Base-by-base conservation (phyloP, 179 eudicot species). In the Monotropa hypopitys region DNA sequence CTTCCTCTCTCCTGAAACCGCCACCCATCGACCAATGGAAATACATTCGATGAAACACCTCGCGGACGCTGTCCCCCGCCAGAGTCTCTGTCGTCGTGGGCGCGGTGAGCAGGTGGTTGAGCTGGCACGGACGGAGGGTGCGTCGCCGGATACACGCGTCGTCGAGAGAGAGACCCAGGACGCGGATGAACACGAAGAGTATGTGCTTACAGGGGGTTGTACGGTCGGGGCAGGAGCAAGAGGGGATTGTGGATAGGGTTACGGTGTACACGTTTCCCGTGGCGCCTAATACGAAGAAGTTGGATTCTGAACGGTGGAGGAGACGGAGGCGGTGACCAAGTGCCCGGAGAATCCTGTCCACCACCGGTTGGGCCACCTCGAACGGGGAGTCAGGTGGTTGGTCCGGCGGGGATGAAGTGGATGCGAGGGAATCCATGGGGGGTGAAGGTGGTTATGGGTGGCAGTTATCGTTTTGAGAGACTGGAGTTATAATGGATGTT, bases 201-300 rank as follows among this genome's bases (percentile, higher is more conserved):
- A 94, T 89, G 86, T 92, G 98, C 73, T 92, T 94, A 81, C 98
- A 94, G 0, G 96, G 98, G 76, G 85, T 84, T 65, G 92, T 81
- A 1, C 91, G 90, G 77, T 94, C 98, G 2, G 98, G 98, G 87
- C 98, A 94, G 51, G 92, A 80, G 85, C 98, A 94, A 5, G 91
- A 83, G 0, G 89, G 86, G 62, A 86, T 78, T 59, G 83, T 26
- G 30, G 97, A 81, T 59, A 94, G 28, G 72, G 80, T 85, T 10
- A 94, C 96, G 1, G 86, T 84, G 81, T 94, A 94, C 30, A 94
- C 98, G 59, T 94, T 94, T 0, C 94, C 93, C 0, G 98, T 92
- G 33, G 96, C 89, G 6, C 98, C 98, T 18, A 94, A 63, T 43
- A 92, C 70, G 77, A 82, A 89, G 88, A 94, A 94, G 28, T 79